Evolutionary conservation across 2,329 filamentous ascomycete genomes (phyloP), one percentile per base, ranked within the genome.

Genomic region (Monilinia vaccinii-corymbosi): DNA sequence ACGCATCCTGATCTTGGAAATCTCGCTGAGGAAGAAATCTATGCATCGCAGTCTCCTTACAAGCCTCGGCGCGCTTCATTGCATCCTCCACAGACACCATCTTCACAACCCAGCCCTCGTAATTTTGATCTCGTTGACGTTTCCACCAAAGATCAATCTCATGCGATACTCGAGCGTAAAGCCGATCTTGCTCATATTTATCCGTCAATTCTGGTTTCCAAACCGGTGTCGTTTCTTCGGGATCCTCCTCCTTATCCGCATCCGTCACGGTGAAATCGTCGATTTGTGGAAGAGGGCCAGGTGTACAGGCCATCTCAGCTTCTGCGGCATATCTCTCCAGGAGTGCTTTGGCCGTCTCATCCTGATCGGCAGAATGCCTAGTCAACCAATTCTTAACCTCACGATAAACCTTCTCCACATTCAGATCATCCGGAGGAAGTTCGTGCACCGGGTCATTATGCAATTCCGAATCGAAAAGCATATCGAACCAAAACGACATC

Each of bases 141-240:
- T 82, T 76, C 83, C 84, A 87, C 84, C 84, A 87, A 2, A 77
- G 78, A 68, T 87, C 84, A 55, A 86, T 79, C 69, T 87, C 84
- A 63, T 82, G 76, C 1, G 84, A 87, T 0, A 86, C 83, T 42
- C 81, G 78, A 1, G 81, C 81, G 64, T 85, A 85, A 11, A 75
- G 73, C 34, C 75, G 76, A 67, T 86, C 82, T 67, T 84, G 81
- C 67, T 83, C 78, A 61, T 79, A 82, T 66, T 82, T 84, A 65
- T 83, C 78, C 23, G 74, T 71, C 65, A 81, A 75, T 42, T 83
- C 69, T 16, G 67, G 64, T 56, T 64, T 71, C 70, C 70, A 73
- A 6, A 71, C 63, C 9, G 70, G 70, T 14, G 64, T 61, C 16
- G 65, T 65, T 11, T 66, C 65, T 53, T 68, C 69, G 13, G 68